A percentile compares a stretch with the other conserved stretches of the same genome.
phyloP scores from a whole-genome alignment of 768 basidiomycete species.

The Lactifluus rugatus region DNA sequence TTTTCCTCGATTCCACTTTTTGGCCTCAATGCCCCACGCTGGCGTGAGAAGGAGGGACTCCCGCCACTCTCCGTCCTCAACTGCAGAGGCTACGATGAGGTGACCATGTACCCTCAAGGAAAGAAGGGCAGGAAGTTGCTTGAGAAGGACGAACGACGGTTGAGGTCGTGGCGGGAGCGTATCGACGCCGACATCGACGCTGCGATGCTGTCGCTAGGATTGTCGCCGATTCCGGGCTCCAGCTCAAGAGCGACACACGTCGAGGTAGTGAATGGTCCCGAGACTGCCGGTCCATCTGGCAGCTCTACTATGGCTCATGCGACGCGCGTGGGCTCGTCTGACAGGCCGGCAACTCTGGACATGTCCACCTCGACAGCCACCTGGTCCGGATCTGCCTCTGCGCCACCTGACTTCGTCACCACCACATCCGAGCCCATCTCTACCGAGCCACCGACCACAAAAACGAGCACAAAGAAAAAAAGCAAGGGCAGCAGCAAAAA shows the following conservation, averaged over 20 bases:
- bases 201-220: neutral
- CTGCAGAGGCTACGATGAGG: neutral
- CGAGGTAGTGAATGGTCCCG: neutral
- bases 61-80: too few relatives aligned
- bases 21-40: slow-evolving; percentile 2
- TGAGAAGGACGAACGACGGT: neutral
- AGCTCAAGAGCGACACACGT: neutral
- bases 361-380: too few relatives aligned
- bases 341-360: too few relatives aligned
- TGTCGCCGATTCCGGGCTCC: neutral
- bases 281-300: neutral
- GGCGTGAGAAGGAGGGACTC: slow-evolving; percentile 5
- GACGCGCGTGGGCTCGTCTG: too few relatives aligned
- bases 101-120: neutral
- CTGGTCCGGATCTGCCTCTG: neutral
- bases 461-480: neutral
- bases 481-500: neutral
- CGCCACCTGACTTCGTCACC: too few relatives aligned
- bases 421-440: neutral
- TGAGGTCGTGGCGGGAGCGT: neutral
- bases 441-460: neutral
- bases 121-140: neutral
- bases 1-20: neutral
- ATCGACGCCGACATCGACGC: neutral
- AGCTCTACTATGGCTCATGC: neutral